Conservation (phyloP, 2,329 filamentous ascomycete genomes). For the Colletotrichum scovillei region DNA sequence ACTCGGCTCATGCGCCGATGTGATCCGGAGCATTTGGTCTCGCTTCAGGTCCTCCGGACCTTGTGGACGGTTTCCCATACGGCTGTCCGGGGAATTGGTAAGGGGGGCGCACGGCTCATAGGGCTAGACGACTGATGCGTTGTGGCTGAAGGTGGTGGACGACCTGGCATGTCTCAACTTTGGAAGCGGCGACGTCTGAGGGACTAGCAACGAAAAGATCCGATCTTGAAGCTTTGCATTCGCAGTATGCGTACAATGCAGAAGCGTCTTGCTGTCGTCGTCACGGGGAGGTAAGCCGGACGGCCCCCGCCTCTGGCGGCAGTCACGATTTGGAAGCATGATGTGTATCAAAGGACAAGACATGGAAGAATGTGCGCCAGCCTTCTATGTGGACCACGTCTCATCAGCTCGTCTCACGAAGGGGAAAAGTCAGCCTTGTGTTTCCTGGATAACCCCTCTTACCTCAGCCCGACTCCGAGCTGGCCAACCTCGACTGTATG, state of each 20-base stretch:
- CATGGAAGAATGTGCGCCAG: background rate
- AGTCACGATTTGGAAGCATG: background rate
- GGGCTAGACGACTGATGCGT: constrained; percentile 11
- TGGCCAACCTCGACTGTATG: background rate
- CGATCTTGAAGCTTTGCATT: constrained; percentile 7
- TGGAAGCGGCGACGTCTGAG: constrained; percentile 18
- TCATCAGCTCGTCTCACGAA: background rate
- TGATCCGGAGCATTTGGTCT: constrained; percentile 5
- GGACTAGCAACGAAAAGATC: constrained; percentile 23
- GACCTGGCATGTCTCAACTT: constrained; percentile 33
- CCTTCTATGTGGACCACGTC: background rate
- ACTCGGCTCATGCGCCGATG: constrained; percentile 16
- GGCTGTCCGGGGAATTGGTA: constrained; percentile 10
- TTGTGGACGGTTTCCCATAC: constrained; percentile 1
- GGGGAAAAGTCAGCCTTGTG: constrained; percentile 21
- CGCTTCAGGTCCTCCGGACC: constrained; percentile 3
- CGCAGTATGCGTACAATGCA: background rate
- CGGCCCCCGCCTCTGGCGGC: background rate
- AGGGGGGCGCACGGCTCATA: constrained; percentile 26
- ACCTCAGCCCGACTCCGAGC: constrained; percentile 23
- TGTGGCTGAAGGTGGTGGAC: constrained; percentile 18
- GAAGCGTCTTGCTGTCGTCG: background rate
- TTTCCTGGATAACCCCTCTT: constrained; percentile 4
- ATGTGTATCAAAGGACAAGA: background rate
- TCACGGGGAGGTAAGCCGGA: background rate